A percentile compares a stretch with the other conserved stretches of the same genome.
phyloP scores from a whole-genome alignment of 768 basidiomycete genomes.

The Termitomyces sp. region DNA sequence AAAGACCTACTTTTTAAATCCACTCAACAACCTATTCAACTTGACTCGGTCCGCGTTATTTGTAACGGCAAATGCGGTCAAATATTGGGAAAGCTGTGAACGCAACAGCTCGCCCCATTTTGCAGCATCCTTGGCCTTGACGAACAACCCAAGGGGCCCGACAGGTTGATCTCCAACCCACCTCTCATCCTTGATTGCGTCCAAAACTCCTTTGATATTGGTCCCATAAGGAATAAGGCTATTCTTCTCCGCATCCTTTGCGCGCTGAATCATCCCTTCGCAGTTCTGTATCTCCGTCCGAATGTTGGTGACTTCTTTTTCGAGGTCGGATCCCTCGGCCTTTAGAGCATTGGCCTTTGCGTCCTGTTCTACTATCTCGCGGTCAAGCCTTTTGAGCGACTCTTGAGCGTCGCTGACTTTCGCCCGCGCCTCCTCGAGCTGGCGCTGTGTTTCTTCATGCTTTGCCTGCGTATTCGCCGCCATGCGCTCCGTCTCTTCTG shows the following conservation, averaged over 20 bases:
- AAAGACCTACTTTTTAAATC: constrained; percentile 57
- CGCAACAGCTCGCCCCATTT: constrained; percentile 68
- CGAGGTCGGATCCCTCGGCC: constrained; percentile 31
- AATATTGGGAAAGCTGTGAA: constrained; percentile 47
- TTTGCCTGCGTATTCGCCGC: constrained; percentile 57
- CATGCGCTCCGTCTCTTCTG: constrained; percentile 48
- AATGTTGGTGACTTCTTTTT: constrained; percentile 27
- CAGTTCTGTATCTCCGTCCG: constrained; percentile 39
- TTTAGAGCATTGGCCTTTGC: constrained; percentile 26
- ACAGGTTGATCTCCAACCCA: constrained; percentile 70
- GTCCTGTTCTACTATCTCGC: constrained; percentile 29
- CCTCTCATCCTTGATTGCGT: constrained; percentile 39
- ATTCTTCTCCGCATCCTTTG: constrained; percentile 51
- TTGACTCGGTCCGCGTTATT: constrained; percentile 56
- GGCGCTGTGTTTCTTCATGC: constrained; percentile 51
- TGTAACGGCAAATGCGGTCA: constrained; percentile 75
- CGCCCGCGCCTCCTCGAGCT: constrained; percentile 44
- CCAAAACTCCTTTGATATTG: constrained; percentile 55
- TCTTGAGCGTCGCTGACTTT: constrained; percentile 35
- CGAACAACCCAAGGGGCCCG: constrained; percentile 77
- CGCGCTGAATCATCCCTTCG: constrained; percentile 46
- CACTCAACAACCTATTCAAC: constrained; percentile 54
- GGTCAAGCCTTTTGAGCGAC: constrained; percentile 22
- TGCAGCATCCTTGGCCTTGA: constrained; percentile 65
- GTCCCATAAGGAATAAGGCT: constrained; percentile 58